Percentiles rank a stretch among this genome's conserved stretches.
phyloP scores from a whole-genome alignment of 2,329 filamentous ascomycete species.

The Ilyonectria sp. region DNA sequence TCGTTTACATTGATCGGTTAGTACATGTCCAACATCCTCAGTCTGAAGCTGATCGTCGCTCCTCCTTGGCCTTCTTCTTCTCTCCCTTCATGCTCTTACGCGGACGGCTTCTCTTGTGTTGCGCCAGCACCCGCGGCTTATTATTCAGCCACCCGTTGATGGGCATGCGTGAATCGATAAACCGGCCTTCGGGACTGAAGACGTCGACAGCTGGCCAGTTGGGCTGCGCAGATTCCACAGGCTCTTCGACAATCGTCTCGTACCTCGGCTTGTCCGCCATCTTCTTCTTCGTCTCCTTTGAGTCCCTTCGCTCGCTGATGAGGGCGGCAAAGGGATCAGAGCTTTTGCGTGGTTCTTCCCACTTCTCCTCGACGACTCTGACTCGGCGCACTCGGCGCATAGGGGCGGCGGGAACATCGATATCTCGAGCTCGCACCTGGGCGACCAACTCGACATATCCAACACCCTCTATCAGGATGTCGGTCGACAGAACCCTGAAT shows the following conservation, averaged over 20 bases:
- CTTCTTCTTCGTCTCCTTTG: neutral
- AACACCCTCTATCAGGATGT: slow-evolving; percentile 91
- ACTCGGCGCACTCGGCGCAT: slow-evolving; percentile 13
- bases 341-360: slow-evolving; percentile 4
- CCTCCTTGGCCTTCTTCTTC: slow-evolving; percentile 59
- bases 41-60: slow-evolving; percentile 44
- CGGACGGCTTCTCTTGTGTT: slow-evolving; percentile 70
- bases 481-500: slow-evolving; percentile 84
- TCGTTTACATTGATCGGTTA: slow-evolving; percentile 10
- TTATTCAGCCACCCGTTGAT: slow-evolving; percentile 80
- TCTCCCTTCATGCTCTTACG: slow-evolving; percentile 78
- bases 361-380: neutral
- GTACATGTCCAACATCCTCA: slow-evolving; percentile 4
- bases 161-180: slow-evolving; percentile 76
- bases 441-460: slow-evolving; percentile 93
- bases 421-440: slow-evolving; percentile 78
- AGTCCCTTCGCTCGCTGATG: slow-evolving; percentile 45
- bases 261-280: slow-evolving; percentile 30
- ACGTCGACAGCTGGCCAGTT: slow-evolving; percentile 84
- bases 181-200: slow-evolving; percentile 87
- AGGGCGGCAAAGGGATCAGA: slow-evolving; percentile 47
- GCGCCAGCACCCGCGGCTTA: slow-evolving; percentile 66
- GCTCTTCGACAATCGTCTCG: slow-evolving; percentile 24
- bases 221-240: slow-evolving; percentile 48
- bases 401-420: slow-evolving; percentile 36